Conservation (phyloP, 345 rosid species). For the Moringa oleifera region DNA sequence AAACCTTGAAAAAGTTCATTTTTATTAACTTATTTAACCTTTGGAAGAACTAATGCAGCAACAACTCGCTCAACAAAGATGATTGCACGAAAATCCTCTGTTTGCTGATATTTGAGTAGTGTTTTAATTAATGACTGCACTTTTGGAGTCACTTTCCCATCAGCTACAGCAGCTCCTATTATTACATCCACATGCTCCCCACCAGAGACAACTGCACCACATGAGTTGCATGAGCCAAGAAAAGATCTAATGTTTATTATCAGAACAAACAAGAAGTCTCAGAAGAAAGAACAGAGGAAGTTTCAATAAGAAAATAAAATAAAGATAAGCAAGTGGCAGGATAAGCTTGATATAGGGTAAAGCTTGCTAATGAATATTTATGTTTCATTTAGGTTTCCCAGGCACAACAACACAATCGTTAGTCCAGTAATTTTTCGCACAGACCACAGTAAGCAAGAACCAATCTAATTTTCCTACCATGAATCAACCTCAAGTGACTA, state of each 20-base stretch:
- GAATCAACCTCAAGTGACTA: constrained; percentile 1
- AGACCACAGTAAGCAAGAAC: not conserved
- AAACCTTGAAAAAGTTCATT: not conserved
- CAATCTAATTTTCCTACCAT: not conserved
- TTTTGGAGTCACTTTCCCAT: constrained; percentile 98
- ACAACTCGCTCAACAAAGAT: constrained; percentile 98
- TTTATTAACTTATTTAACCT: constrained; percentile 39
- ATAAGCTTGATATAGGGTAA: not conserved
- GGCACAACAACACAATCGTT: not conserved
- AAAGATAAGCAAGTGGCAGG: not conserved
- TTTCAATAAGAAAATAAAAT: not conserved
- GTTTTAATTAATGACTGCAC: constrained; percentile 85
- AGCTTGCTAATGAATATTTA: constrained; percentile 1
- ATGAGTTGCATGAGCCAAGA: constrained; percentile 13
- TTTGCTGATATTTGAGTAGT: constrained; percentile 80
- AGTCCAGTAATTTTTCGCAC: not conserved
- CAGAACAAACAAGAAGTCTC: not conserved
- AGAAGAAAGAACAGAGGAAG: not conserved
- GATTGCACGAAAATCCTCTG: constrained; percentile 95
- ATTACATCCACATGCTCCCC: constrained; percentile 96
- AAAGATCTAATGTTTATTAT: constrained; percentile 3
- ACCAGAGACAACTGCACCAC: constrained; percentile 74
- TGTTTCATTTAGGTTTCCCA: not conserved
- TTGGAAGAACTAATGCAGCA: constrained; percentile 96
- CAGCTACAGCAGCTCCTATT: constrained; percentile 98